A percentile compares a stretch with the other conserved stretches of the same genome.
phyloP scores from a whole-genome alignment of 2,329 filamentous ascomycete species.

The Nectriaceae sp. region DNA sequence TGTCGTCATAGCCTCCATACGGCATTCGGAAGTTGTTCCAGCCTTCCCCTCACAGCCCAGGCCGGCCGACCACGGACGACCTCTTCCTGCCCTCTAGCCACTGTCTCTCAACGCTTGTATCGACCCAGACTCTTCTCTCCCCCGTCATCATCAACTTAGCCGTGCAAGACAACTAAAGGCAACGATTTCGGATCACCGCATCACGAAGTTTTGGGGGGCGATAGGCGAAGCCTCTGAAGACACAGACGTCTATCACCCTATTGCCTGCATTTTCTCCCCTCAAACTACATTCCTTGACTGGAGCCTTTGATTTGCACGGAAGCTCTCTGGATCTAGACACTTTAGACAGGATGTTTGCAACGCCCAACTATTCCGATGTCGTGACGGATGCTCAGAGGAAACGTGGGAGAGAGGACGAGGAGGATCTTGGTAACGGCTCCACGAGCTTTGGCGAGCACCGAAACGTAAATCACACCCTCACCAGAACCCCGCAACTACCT shows the following conservation, averaged over 20 bases:
- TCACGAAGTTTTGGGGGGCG: too few relatives aligned
- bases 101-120: too few relatives aligned
- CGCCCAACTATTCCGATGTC: constrained; percentile 33
- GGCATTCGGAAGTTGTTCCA: too few relatives aligned
- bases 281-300: not conserved
- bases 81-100: too few relatives aligned
- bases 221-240: too few relatives aligned
- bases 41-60: not conserved
- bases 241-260: too few relatives aligned
- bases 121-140: too few relatives aligned
- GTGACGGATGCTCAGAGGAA: constrained; percentile 43
- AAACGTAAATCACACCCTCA: constrained; percentile 43
- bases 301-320: not conserved
- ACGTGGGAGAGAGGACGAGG: constrained; percentile 49
- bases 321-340: not conserved
- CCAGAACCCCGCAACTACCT: not conserved
- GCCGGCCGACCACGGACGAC: not conserved
- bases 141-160: too few relatives aligned
- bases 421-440: constrained; percentile 37
- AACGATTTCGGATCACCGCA: too few relatives aligned
- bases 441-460: constrained; percentile 53
- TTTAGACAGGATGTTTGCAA: constrained; percentile 37
- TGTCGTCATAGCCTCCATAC: not conserved
- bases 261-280: too few relatives aligned
- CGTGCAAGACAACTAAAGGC: too few relatives aligned